Base-by-base conservation (phyloP, 441 rosid genomes). In the Pelargonium fulgidum region DNA sequence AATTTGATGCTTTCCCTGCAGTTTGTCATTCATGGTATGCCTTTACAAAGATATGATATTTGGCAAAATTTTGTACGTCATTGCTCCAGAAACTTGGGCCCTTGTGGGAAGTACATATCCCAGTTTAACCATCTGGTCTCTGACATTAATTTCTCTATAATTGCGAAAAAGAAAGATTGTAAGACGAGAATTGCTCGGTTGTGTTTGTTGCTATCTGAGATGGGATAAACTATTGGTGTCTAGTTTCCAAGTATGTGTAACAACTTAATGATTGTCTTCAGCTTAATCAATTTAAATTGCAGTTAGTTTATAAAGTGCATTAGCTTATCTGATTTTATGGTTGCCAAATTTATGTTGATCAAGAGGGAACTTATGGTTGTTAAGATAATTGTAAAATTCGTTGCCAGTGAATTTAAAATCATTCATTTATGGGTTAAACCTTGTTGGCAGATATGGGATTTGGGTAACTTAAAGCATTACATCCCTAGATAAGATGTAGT, bases 121-220 rank as follows among this genome's bases (percentile, higher is more conserved):
- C 19, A 17, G 62, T 56, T 56, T 24, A 56, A 56, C 9, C 62
- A 56, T 56, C 26, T 61, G 13, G 29, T 14, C 64, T 61, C 64
- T 61, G 64, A 33, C 36, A 24, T 61, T 61, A 61, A 22, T 24
- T 61, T 24, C 64, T 36, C 64, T 59, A 9, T 12, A 59, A 10
- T 59, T 11, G 64, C 1, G 14, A 24, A 24, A 59, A 59, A 22
- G 5, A 19, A 5, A 33, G 39, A 33, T 33, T 33, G 39, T 4
- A 61, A 61, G 64, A 61, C 20, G 13, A 1, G 64, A 33, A 61
- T 61, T 3, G 36, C 0, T 24, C 20, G 64, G 64, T 24, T 3
- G 64, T 61, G 64, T 61, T 61, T 24, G 20, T 59, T 59, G 64
- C 64, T 59, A 33, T 59, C 36, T 59, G 33, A 13, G 9, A 59